Percentiles rank a stretch among this genome's conserved stretches.
Evolutionary conservation across 2,329 filamentous ascomycete genomes (phyloP).

Genomic region (Metarhizium anisopliae): DNA sequence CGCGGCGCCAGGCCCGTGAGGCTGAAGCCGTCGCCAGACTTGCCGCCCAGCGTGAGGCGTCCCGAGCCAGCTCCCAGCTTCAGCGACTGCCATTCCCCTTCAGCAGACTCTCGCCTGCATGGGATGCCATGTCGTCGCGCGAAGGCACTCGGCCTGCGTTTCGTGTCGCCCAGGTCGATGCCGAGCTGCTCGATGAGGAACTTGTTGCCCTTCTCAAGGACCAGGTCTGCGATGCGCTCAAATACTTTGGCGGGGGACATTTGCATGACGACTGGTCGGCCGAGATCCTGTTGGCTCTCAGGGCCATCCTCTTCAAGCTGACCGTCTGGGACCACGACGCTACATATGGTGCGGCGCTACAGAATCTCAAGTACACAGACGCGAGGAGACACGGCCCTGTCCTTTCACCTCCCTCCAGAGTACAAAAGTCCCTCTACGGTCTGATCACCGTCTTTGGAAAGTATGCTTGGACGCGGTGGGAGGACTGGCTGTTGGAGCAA

Average conservation of each 20-base stretch:
- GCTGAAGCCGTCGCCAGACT: slow-evolving; percentile 50
- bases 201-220: slow-evolving; percentile 74
- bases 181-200: slow-evolving; percentile 90
- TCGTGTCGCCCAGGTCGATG: slow-evolving; percentile 91
- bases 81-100: slow-evolving; percentile 55
- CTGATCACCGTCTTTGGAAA: slow-evolving; percentile 76
- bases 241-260: slow-evolving; percentile 69
- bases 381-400: slow-evolving; percentile 58
- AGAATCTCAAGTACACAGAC: slow-evolving; percentile 86
- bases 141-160: slow-evolving; percentile 79
- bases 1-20: slow-evolving; percentile 70
- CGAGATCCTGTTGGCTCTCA: slow-evolving; percentile 71
- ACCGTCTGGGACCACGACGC: slow-evolving; percentile 95
- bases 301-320: slow-evolving; percentile 82
- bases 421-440: slow-evolving; percentile 80
- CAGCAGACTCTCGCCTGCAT: slow-evolving; percentile 49
- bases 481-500: slow-evolving; percentile 70
- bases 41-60: slow-evolving; percentile 39
- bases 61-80: slow-evolving; percentile 44
- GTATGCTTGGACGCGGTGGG: slow-evolving; percentile 89
- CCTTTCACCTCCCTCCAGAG: slow-evolving; percentile 60
- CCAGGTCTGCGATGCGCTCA: slow-evolving; percentile 81
- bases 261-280: slow-evolving; percentile 78
- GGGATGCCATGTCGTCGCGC: slow-evolving; percentile 63
- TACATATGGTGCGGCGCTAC: slow-evolving; percentile 85